Evolutionary conservation across 225 moss, liverwort and hornwort species (phyloP).

Genomic region (Thuidium tamariscinum): DNA sequence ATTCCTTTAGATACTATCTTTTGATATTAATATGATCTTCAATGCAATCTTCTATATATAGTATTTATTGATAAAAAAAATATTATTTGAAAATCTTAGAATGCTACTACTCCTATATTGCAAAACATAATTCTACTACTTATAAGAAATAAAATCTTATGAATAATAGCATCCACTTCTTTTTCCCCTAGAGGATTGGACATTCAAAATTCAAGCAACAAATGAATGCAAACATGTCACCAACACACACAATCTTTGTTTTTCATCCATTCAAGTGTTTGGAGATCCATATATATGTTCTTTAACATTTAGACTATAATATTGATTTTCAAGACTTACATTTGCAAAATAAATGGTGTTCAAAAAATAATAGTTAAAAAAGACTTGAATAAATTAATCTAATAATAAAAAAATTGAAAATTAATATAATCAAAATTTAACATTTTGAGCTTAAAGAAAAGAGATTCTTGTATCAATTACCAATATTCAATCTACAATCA

Average conservation of each 20-base stretch:
- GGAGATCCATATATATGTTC: neutral
- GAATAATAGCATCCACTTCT: neutral
- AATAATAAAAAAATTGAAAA: no score
- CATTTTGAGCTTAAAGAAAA: no score
- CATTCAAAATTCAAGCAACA: neutral
- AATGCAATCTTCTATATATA: neutral
- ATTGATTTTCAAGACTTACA: neutral
- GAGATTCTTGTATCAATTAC: no score
- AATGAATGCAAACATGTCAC: neutral
- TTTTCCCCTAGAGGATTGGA: fast-evolving
- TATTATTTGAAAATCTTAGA: neutral
- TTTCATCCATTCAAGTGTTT: neutral
- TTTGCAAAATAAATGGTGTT: no score
- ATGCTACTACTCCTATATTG: neutral
- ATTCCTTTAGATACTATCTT: neutral
- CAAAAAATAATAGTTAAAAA: no score
- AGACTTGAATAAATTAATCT: no score
- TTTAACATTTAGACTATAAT: neutral
- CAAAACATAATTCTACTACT: neutral
- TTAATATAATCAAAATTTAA: no score
- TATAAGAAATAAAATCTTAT: neutral
- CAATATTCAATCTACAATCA: no score
- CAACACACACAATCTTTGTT: neutral
- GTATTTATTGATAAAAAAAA: neutral
- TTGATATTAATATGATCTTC: neutral